Base-by-base conservation (phyloP, 495 filamentous ascomycete species). In the Pyrenula massariospora region DNA sequence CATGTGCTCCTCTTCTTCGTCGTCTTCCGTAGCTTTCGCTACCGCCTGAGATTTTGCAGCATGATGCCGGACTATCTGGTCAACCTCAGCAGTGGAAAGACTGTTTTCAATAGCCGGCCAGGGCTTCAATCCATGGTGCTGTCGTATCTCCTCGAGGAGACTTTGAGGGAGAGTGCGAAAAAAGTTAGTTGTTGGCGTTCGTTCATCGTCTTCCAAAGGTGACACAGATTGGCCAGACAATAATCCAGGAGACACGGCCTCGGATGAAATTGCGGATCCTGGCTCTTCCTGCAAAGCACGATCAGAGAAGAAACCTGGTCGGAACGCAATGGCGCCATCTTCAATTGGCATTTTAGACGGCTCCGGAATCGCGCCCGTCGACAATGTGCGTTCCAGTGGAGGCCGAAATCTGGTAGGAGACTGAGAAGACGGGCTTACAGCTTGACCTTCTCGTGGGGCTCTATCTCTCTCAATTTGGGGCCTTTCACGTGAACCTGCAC, bases 1-100 rank as follows among this genome's bases (percentile, higher is more conserved):
- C 52, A 98, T 96, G 67, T 95, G 89, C 64, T 97, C 93, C 66
- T 91, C 83, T 22, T 88, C 87, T 48, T 89, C 91, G 55, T 93
- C 89, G 23, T 95, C 89, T 31, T 87, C 87, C 54, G 87, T 87
- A 8, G 8, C 31, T 5, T 5, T 42, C 31, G 5, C 31, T 15
- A 42, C 8, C 31, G 8, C 15, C 20, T 52, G 50, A 8, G n/a
- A 19, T 20, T 52, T 19, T 10, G 19, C 50, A 5, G 8, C 50
- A 20, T 24, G 19, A 10, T 19, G 57, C 60, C 74, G 42, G 8
- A 52, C 50, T 21, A 52, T 52, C 8, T 20, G 8, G 20, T 52
- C 50, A 52, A 52, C n/a, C 10, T 52, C 22, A 24, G 19, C 50
- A 8, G 8, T 42, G 31, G 31, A 42, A 8, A 42, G 31, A 42